A percentile compares a stretch with the other conserved stretches of the same genome.
Evolutionary conservation across 164 flowering plant species (phyloP).

Genomic region (Umbellularia californica): DNA sequence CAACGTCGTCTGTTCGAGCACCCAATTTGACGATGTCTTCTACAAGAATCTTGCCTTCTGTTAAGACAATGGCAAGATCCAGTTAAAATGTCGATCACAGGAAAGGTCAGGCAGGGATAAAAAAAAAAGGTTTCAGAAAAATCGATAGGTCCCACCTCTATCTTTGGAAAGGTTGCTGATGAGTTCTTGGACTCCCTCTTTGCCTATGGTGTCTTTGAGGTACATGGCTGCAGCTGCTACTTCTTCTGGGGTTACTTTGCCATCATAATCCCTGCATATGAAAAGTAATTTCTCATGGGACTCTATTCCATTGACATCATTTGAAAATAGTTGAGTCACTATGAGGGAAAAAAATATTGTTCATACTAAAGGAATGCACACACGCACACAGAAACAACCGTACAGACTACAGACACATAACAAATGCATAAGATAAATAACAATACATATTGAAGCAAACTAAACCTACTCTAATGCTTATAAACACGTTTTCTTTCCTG

Average conservation of each 20-base stretch:
- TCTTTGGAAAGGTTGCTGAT: conserved; percentile 78
- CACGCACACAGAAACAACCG: too few relatives aligned
- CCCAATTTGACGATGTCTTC: conserved; percentile 55
- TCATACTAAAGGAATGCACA: too few relatives aligned
- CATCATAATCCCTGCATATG: conserved; percentile 67
- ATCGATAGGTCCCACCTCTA: conserved; percentile 35
- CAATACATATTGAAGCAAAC: too few relatives aligned
- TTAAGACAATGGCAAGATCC: conserved; percentile 8
- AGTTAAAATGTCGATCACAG: not conserved
- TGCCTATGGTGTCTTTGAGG: conserved; percentile 61
- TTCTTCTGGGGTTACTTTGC: conserved; percentile 86
- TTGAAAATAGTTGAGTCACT: too few relatives aligned
- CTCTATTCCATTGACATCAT: too few relatives aligned
- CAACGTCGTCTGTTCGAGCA: conserved; percentile 31
- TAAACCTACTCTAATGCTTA: too few relatives aligned
- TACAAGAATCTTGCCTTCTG: conserved; percentile 77
- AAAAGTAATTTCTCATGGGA: not conserved
- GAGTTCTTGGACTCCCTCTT: conserved; percentile 75
- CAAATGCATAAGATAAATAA: too few relatives aligned
- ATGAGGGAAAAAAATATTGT: too few relatives aligned
- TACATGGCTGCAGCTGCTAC: conserved; percentile 77
- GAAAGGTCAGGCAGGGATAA: not conserved
- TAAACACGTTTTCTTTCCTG: too few relatives aligned
- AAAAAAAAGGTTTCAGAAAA: not conserved
- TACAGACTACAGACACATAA: too few relatives aligned